These are phyloP conservation scores for Simmondsia chinensis DNA, from an alignment of 148 eudicot species.

Conservation along the genomic window DNA sequence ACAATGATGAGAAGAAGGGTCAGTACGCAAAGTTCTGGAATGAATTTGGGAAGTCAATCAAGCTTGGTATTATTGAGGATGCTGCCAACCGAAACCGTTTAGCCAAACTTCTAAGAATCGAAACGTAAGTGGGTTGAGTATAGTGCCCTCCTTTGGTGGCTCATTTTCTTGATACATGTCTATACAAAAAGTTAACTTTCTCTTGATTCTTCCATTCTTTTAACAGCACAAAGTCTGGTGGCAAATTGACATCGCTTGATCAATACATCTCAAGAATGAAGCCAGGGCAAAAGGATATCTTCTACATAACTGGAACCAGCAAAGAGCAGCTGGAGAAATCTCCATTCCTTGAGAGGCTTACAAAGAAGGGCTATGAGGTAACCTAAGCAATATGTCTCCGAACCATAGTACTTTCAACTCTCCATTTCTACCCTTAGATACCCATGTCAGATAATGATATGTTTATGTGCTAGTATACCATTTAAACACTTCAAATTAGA, in stretches of 20 bases:
- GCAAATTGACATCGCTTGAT: conserved; percentile 85
- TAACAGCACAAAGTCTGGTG: conserved; percentile 68
- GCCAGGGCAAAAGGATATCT: conserved; percentile 88
- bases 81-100: conserved; percentile 94
- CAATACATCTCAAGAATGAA: conserved; percentile 97
- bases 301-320: conserved; percentile 87
- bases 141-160: neutral
- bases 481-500: too few relatives aligned
- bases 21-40: conserved; percentile 94
- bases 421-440: too few relatives aligned
- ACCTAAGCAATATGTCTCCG: neutral
- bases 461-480: too few relatives aligned
- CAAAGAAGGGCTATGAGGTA: conserved; percentile 90
- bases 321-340: conserved; percentile 96
- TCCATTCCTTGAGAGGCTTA: conserved; percentile 95
- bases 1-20: conserved; percentile 81
- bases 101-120: conserved; percentile 91
- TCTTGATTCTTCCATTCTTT: too few relatives aligned
- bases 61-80: conserved; percentile 97
- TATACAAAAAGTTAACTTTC: too few relatives aligned
- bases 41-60: conserved; percentile 96
- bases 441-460: too few relatives aligned
- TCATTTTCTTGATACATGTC: neutral
- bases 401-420: too few relatives aligned
- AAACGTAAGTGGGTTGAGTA: conserved; percentile 41